Evolutionary conservation across 1,139 yeast species (phyloP), one percentile per base, ranked within the genome.

Genomic region (Arxiozyma heterogenica): DNA sequence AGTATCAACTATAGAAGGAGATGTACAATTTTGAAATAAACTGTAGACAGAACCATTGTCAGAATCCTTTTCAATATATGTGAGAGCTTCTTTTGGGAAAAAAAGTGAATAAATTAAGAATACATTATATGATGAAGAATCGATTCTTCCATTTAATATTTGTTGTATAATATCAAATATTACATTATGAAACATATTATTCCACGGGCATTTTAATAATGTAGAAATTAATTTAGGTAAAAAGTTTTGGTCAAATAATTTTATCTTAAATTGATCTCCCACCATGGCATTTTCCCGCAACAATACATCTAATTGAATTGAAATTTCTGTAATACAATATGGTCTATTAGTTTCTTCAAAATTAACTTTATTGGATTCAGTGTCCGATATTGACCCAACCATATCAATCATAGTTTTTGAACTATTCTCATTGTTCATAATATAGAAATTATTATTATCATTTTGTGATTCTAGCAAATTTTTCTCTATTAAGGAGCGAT

Each of bases 131-230:
- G 89, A 86, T 63, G 39, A 46, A 7, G 86, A 84, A 59, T 90
- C 95, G 90, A 93, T 87, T 17, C 95, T 86, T 0, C 98, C 98
- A 71, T 89, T 91, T 66, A 93, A 79, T 17, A 93, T 84, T 71
- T 93, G 99, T 71, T 94, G 99, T 38, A 93, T 94, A 61, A 93
- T 87, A 71, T 93, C 99, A 73, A 93, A 94, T 8, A 93, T 96
- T 55, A 93, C 98, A 66, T 93, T 94, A 72, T 93, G 98, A 71
- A 94, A 76, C 67, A 93, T 93, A 68, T 93, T 93, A 71, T 93
- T 93, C 98, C 98, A 94, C 4, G 98, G 98, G 71, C 90, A 91
- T 62, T 80, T 78, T 78, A 91, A 86, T 68, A 94, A 91, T 86
- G 93, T 84, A 44, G 82, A 74, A 55, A 91, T 71, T 53, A 93